These are phyloP conservation scores for Artomyces pyxidatus DNA, from an alignment of 768 basidiomycete genomes.

Conservation along the genomic window DNA sequence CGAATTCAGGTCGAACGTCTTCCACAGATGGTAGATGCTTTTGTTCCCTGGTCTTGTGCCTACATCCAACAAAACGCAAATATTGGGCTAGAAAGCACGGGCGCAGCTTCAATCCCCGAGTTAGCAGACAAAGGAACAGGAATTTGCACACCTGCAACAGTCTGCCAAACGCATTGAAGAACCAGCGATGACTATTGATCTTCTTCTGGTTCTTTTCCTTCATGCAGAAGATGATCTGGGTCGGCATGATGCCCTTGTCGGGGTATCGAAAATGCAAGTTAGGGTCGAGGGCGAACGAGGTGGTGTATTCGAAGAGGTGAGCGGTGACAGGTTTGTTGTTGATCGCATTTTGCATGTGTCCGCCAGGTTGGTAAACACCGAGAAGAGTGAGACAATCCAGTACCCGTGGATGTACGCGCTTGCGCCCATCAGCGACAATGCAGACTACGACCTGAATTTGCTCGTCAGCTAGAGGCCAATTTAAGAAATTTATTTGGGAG, in stretches of 20 bases:
- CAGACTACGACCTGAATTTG: constrained; percentile 75
- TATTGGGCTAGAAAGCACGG: constrained; percentile 71
- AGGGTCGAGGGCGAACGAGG: constrained; percentile 71
- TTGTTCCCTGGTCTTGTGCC: constrained; percentile 86
- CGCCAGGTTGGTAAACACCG: constrained; percentile 81
- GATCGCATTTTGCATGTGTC: constrained; percentile 53
- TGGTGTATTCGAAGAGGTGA: constrained; percentile 82
- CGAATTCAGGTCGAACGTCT: constrained; percentile 85
- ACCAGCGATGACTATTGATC: constrained; percentile 96
- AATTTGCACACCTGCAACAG: constrained; percentile 77
- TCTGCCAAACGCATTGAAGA: constrained; percentile 88
- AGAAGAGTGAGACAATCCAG: constrained; percentile 86
- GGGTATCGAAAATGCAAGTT: constrained; percentile 81
- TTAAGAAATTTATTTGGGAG: not conserved
- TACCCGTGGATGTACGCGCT: constrained; percentile 74
- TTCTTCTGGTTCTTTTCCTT: constrained; percentile 96
- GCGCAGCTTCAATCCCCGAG: too few relatives aligned
- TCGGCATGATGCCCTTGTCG: constrained; percentile 89
- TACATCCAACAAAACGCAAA: constrained; percentile 89
- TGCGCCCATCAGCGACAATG: constrained; percentile 84
- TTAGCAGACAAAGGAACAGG: too few relatives aligned
- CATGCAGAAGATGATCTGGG: constrained; percentile 88
- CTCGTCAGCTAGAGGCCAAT: not conserved
- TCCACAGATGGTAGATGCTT: constrained; percentile 93
- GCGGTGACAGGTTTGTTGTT: constrained; percentile 67